These are phyloP conservation scores for Venturia carpophila DNA, from an alignment of 2,329 filamentous ascomycete species.

Conservation along the genomic window DNA sequence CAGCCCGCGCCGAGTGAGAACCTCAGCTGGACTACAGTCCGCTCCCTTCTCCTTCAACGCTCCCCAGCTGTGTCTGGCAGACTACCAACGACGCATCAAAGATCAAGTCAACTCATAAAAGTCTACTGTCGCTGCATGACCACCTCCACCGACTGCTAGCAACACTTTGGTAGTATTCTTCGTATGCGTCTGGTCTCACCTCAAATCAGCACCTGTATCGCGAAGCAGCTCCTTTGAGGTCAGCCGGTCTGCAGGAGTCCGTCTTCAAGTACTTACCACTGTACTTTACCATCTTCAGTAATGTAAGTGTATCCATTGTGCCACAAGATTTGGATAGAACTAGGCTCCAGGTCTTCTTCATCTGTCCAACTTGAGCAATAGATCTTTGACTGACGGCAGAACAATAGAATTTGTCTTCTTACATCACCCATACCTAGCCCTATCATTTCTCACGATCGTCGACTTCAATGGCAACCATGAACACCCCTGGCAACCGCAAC, in stretches of 20 bases:
- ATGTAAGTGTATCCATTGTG: not conserved
- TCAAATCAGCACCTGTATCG: not conserved
- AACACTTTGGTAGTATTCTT: not conserved
- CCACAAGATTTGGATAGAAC: too few species aligned
- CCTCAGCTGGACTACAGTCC: conserved; percentile 5
- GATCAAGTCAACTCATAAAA: not conserved
- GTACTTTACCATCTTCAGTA: conserved; percentile 8
- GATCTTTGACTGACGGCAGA: not conserved
- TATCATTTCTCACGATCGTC: not conserved
- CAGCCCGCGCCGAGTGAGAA: not conserved
- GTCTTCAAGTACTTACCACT: not conserved
- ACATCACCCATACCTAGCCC: not conserved
- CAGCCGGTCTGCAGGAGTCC: conserved; percentile 19
- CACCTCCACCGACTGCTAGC: not conserved
- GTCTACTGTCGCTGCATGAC: not conserved
- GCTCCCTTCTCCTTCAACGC: not conserved
- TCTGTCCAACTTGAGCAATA: not conserved
- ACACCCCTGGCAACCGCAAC: conserved; percentile 68
- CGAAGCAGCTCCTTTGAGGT: conserved; percentile 19
- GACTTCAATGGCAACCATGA: conserved; percentile 37
- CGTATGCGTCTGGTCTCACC: not conserved
- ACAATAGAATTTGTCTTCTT: not conserved
- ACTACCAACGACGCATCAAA: not conserved
- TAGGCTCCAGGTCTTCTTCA: not conserved
- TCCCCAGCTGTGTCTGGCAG: not conserved